These are phyloP conservation scores for Penicillium waksmanii DNA, from an alignment of 495 filamentous ascomycete species.

Conservation along the genomic window DNA sequence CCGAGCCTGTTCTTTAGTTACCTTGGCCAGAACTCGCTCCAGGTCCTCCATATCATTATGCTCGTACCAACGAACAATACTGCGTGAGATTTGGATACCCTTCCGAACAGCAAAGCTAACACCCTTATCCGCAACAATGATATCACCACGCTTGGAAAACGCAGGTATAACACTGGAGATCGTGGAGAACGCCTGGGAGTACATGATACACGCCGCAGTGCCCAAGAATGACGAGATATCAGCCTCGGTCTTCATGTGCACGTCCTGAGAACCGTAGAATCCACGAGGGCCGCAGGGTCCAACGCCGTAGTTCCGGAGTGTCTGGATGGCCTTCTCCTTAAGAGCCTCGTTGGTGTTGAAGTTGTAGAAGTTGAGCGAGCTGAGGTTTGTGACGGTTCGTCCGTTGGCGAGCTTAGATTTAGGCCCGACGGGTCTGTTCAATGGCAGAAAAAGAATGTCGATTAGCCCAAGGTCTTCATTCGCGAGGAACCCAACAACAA, in stretches of 20 bases:
- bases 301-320: slow-evolving; percentile 91
- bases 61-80: slow-evolving; percentile 89
- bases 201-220: slow-evolving; percentile 85
- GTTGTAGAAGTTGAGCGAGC: slow-evolving; percentile 96
- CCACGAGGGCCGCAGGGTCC: slow-evolving; percentile 95
- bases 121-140: slow-evolving; percentile 96
- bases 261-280: slow-evolving; percentile 98
- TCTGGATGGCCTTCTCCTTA: slow-evolving; percentile 92
- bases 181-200: slow-evolving; percentile 93
- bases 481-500: neutral
- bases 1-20: slow-evolving; percentile 82
- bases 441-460: neutral
- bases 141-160: slow-evolving; percentile 95
- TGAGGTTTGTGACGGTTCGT: slow-evolving; percentile 87
- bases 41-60: slow-evolving; percentile 96
- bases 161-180: slow-evolving; percentile 93
- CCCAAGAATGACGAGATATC: slow-evolving; percentile 91
- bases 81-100: slow-evolving; percentile 89
- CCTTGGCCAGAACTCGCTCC: slow-evolving; percentile 80
- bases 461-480: slow-evolving; percentile 19
- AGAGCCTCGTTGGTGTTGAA: slow-evolving; percentile 88
- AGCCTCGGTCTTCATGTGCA: slow-evolving; percentile 94
- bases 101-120: slow-evolving; percentile 94
- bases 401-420: slow-evolving; percentile 89
- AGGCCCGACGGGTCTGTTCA: slow-evolving; percentile 77